Conservation (phyloP, 768 basidiomycete species). For the Lactifluus subvellereus region DNA sequence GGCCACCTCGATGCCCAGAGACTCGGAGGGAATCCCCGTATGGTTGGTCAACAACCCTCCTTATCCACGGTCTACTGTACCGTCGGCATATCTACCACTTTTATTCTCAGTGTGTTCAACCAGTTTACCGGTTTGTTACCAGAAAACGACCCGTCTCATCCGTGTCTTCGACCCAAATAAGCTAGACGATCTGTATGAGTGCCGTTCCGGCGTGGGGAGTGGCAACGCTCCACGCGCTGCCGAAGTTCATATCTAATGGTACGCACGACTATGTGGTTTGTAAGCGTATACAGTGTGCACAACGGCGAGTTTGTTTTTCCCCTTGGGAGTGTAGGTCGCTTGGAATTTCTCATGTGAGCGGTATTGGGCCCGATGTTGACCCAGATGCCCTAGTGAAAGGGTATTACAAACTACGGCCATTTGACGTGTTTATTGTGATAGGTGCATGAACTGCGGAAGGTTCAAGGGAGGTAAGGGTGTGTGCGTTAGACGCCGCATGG, state of each 20-base stretch:
- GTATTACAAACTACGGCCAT: not conserved
- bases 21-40: not conserved
- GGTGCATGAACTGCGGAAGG: not conserved
- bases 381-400: conserved; percentile 3
- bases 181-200: not conserved
- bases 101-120: not conserved
- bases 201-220: not conserved
- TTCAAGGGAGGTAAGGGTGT: not conserved
- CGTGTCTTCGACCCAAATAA: not conserved
- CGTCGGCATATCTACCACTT: not conserved
- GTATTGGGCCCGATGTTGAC: not conserved
- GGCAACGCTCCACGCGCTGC: not conserved
- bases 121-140: not conserved
- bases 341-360: not conserved
- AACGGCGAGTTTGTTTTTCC: not conserved
- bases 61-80: not conserved
- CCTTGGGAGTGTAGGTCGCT: not conserved
- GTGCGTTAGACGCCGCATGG: conserved; percentile 5
- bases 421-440: not conserved
- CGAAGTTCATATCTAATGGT: not conserved
- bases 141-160: not conserved
- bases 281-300: not conserved
- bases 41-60: not conserved
- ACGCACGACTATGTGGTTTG: not conserved
- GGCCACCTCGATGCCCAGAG: not conserved